phyloP scores from a whole-genome alignment of 1,139 yeast species.

The Candida albicans region DNA sequence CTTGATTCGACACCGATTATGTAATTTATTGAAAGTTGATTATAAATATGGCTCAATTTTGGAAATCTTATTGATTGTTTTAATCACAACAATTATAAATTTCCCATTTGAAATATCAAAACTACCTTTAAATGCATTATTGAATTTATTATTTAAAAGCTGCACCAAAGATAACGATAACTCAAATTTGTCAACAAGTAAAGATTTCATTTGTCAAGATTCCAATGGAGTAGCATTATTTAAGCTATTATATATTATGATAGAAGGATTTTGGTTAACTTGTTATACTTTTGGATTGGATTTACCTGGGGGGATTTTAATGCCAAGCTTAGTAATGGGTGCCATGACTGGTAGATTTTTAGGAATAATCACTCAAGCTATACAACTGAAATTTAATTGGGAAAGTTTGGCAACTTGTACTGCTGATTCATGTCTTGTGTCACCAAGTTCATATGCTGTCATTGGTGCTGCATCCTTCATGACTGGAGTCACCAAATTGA shows the following conservation, averaged over 20 bases:
- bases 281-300: slow-evolving; percentile 65
- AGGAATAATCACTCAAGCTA: slow-evolving; percentile 57
- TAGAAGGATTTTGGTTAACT: slow-evolving; percentile 57
- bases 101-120: slow-evolving; percentile 58
- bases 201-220: slow-evolving; percentile 39
- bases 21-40: slow-evolving; percentile 17
- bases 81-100: slow-evolving; percentile 52
- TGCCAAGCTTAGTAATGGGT: slow-evolving; percentile 73
- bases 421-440: slow-evolving; percentile 50
- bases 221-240: slow-evolving; percentile 28
- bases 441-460: slow-evolving; percentile 62
- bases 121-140: slow-evolving; percentile 54
- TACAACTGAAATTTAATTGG: slow-evolving; percentile 46
- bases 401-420: slow-evolving; percentile 50
- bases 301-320: slow-evolving; percentile 73
- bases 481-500: slow-evolving; percentile 57
- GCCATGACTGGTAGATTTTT: slow-evolving; percentile 67
- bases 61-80: slow-evolving; percentile 51
- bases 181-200: slow-evolving; percentile 18
- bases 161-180: slow-evolving; percentile 39
- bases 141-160: slow-evolving; percentile 62
- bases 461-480: slow-evolving; percentile 61
- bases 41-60: slow-evolving; percentile 26
- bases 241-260: slow-evolving; percentile 45
- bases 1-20: slow-evolving; percentile 20